A percentile compares a stretch with the other conserved stretches of the same genome.
Conservation (phyloP, 805 yeast genomes). For the Zygotorulaspora danielsina region DNA sequence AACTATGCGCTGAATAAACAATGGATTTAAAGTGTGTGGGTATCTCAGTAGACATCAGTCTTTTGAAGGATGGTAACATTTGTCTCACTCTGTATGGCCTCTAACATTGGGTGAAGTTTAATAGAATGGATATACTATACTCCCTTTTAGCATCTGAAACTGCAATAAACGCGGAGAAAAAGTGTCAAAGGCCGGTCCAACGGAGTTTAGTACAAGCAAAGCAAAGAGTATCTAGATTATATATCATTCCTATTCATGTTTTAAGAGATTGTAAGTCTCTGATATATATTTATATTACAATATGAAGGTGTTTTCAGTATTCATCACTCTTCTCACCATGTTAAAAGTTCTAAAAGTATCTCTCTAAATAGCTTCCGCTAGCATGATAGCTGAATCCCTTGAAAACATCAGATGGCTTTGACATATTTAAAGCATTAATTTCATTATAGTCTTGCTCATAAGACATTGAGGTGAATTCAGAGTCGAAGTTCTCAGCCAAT, state of each 20-base stretch:
- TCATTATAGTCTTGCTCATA: conserved; percentile 35
- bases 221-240: too few relatives aligned
- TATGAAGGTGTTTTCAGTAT: too few relatives aligned
- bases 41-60: conserved; percentile 22
- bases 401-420: conserved; percentile 26
- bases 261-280: too few relatives aligned
- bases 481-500: conserved; percentile 79
- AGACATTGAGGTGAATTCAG: conserved; percentile 70
- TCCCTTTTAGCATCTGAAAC: too few relatives aligned
- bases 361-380: conserved; percentile 35
- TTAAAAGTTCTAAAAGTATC: conserved; percentile 27
- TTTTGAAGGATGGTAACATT: conserved; percentile 15
- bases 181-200: too few relatives aligned
- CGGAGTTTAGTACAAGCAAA: too few relatives aligned
- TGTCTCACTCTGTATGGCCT: neutral
- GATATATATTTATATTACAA: too few relatives aligned
- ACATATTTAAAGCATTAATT: conserved; percentile 6
- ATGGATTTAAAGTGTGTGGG: conserved; percentile 31
- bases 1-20: conserved; percentile 30
- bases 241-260: too few relatives aligned
- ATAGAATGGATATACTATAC: neutral
- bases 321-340: too few relatives aligned
- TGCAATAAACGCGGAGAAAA: too few relatives aligned
- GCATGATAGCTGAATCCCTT: conserved; percentile 39
- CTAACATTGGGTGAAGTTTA: neutral